phyloP scores from a whole-genome alignment of 768 basidiomycete genomes.

The Russula dissimulans region DNA sequence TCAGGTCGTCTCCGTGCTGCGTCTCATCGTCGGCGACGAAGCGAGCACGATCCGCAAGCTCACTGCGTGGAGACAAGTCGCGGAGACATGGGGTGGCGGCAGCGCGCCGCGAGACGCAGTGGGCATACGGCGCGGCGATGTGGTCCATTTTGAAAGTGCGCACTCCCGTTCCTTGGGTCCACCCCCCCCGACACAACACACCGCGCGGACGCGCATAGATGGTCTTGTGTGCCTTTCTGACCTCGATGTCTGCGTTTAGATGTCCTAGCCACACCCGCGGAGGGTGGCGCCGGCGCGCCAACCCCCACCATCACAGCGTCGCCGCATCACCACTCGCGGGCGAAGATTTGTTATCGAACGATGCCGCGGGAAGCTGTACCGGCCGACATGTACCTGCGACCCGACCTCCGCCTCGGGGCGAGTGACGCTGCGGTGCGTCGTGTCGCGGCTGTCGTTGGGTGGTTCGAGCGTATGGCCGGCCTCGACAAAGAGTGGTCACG shows the following conservation, averaged over 20 bases:
- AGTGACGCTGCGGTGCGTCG: slow-evolving; percentile 62
- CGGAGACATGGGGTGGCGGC: slow-evolving; percentile 62
- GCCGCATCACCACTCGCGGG: slow-evolving; percentile 48
- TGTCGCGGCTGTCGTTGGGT: slow-evolving; percentile 54
- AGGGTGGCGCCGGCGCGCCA: slow-evolving; percentile 14
- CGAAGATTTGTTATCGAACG: slow-evolving; percentile 71
- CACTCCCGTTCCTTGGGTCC: neutral
- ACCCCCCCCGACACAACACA: neutral
- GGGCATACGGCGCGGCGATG: slow-evolving; percentile 58
- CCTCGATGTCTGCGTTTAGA: slow-evolving; percentile 30
- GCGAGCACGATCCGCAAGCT: slow-evolving; percentile 58
- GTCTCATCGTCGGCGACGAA: slow-evolving; percentile 67
- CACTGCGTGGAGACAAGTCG: slow-evolving; percentile 71
- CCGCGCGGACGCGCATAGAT: no score
- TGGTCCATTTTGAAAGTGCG: slow-evolving; percentile 62
- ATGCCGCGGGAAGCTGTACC: slow-evolving; percentile 43
- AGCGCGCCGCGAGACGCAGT: slow-evolving; percentile 34
- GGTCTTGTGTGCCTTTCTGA: no score
- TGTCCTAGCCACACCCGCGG: slow-evolving; percentile 41
- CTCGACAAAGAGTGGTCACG: slow-evolving; percentile 22
- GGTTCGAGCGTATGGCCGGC: slow-evolving; percentile 72
- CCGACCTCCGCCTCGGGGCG: slow-evolving; percentile 61
- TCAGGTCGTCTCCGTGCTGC: slow-evolving; percentile 56
- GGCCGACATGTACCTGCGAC: slow-evolving; percentile 48
- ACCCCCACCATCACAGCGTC: slow-evolving; percentile 46